A percentile compares a stretch with the other conserved stretches of the same genome.
Conservation (phyloP, 129 eudicot genomes). For the Flaveria brownii region DNA sequence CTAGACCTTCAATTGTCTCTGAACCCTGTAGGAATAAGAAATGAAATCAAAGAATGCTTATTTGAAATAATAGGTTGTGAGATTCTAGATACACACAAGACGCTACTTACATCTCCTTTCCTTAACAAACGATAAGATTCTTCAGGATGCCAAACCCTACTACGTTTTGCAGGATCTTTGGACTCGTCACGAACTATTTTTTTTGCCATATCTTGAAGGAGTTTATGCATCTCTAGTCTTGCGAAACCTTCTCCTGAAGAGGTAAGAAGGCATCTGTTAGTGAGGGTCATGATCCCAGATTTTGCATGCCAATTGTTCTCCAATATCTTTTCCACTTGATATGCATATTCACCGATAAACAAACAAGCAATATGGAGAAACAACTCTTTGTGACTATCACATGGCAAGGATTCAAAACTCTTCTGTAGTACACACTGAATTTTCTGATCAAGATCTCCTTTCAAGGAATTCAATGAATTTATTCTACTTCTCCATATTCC, state of each 20-base stretch:
- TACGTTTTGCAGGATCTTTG: conserved; percentile 10
- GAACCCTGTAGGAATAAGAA: conserved; percentile 27
- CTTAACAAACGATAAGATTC: conserved; percentile 14
- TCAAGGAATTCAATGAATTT: conserved; percentile 6
- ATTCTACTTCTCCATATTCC: conserved; percentile 9
- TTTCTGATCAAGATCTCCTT: conserved; percentile 7
- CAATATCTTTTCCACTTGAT: neutral
- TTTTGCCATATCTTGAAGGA: conserved; percentile 26
- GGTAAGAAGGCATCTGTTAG: conserved; percentile 17
- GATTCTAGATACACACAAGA: neutral
- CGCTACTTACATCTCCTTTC: conserved; percentile 32
- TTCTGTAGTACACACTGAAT: conserved; percentile 8
- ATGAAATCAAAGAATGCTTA: neutral
- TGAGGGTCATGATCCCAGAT: conserved; percentile 12
- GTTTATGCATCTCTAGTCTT: conserved; percentile 1
- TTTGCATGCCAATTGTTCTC: conserved; percentile 6
- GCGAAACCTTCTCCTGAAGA: neutral
- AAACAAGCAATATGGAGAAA: conserved; percentile 26
- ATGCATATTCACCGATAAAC: neutral
- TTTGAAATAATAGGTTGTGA: neutral
- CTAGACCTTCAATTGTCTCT: conserved; percentile 34
- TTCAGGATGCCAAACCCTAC: neutral
- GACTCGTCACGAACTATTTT: neutral
- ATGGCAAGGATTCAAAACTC: conserved; percentile 23
- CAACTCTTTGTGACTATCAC: conserved; percentile 1